Percentiles rank a stretch among this genome's conserved stretches.
These are phyloP conservation scores for Trypanosoma vivax DNA, from an alignment of 208 protist species.

Conservation along the genomic window DNA sequence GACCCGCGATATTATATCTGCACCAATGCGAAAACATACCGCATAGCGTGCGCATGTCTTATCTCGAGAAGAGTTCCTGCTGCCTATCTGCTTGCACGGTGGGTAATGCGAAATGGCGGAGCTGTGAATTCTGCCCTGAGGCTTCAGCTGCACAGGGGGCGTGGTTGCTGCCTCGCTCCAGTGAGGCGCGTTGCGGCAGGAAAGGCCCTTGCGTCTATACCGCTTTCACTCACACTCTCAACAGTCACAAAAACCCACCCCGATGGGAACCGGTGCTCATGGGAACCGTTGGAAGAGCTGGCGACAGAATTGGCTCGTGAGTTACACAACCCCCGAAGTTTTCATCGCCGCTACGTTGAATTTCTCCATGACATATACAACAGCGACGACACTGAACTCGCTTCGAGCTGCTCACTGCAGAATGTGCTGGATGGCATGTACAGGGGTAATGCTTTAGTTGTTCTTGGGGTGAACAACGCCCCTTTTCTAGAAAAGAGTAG, in stretches of 20 bases:
- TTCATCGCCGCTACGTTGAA: slow-evolving; percentile 60
- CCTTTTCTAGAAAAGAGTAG: slow-evolving; percentile 56
- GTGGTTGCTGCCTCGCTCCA: slow-evolving; percentile 32
- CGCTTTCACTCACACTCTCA: slow-evolving; percentile 33
- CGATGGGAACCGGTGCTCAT: slow-evolving; percentile 15
- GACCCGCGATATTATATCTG: slow-evolving; percentile 52
- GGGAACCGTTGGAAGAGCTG: slow-evolving; percentile 37
- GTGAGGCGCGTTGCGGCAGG: slow-evolving; percentile 36
- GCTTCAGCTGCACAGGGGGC: slow-evolving; percentile 23
- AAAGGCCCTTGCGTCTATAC: slow-evolving; percentile 50
- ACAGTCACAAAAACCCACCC: not conserved
- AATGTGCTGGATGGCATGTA: slow-evolving; percentile 60
- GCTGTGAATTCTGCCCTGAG: slow-evolving; percentile 54
- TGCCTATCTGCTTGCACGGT: slow-evolving; percentile 52
- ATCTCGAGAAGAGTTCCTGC: slow-evolving; percentile 49
- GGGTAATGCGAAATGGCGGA: slow-evolving; percentile 57
- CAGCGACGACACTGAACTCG: slow-evolving; percentile 26
- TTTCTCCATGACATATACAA: slow-evolving; percentile 86
- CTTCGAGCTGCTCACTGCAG: slow-evolving; percentile 8
- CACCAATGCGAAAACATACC: slow-evolving; percentile 50
- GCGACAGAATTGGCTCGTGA: slow-evolving; percentile 50
- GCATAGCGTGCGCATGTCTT: slow-evolving; percentile 68
- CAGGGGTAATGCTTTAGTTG: slow-evolving; percentile 63
- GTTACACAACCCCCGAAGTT: slow-evolving; percentile 58
- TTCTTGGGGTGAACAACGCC: slow-evolving; percentile 54